Evolutionary conservation across 192 early-diverging fungal genomes (phyloP).

Genomic region (Irineochytrium annulatum): DNA sequence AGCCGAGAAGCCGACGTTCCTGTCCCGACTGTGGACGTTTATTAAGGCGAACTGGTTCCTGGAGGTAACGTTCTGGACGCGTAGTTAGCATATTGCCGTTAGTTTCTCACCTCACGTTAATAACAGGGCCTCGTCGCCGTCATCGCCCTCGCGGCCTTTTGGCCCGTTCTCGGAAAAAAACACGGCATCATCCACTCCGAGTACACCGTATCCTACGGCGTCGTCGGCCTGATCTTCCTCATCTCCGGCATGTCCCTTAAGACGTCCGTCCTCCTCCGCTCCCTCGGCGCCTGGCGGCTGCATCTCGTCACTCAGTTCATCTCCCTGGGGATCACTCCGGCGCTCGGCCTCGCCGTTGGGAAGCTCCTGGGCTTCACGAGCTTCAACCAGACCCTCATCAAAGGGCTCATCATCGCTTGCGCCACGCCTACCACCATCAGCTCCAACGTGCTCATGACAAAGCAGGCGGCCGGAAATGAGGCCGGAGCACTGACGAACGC

Average conservation of each 20-base stretch:
- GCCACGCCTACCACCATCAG: constrained; percentile 70
- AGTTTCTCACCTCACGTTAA: background rate
- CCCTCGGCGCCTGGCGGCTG: constrained; percentile 50
- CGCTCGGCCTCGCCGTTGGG: constrained; percentile 55
- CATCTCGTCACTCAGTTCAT: constrained; percentile 67
- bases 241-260: constrained; percentile 62
- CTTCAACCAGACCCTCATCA: constrained; percentile 52
- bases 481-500: constrained; percentile 63
- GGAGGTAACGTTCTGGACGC: too few relatives aligned
- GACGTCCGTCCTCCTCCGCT: constrained; percentile 49
- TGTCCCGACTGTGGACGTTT: too few relatives aligned
- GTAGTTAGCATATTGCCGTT: background rate
- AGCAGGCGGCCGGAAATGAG: constrained; percentile 63
- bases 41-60: constrained; percentile 59
- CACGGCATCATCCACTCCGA: constrained; percentile 39
- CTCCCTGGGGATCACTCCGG: constrained; percentile 55
- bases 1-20: too few relatives aligned
- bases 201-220: constrained; percentile 65
- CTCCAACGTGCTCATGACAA: constrained; percentile 78
- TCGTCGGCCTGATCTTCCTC: constrained; percentile 60
- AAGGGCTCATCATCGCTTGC: constrained; percentile 65
- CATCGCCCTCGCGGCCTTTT: constrained; percentile 60
- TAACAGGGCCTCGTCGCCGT: constrained; percentile 56
- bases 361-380: constrained; percentile 41
- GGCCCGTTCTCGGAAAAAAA: constrained; percentile 55